Conservation (phyloP, 371 early-diverging fungal genomes). For the Nematocida major region DNA sequence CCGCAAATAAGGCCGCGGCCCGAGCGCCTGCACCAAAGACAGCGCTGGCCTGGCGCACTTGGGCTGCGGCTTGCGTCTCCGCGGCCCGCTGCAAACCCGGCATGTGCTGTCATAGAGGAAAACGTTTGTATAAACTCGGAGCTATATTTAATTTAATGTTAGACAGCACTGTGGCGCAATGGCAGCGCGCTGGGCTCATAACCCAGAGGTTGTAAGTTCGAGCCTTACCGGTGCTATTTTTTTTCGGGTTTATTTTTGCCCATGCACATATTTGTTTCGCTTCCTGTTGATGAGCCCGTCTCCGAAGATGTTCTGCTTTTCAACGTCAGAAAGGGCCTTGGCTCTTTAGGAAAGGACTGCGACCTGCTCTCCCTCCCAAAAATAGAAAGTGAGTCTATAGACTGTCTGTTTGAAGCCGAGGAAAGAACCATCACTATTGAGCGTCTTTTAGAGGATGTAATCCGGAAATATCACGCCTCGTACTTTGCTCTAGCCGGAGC, state of each 20-base stretch:
- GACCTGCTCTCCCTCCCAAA: constrained; percentile 3
- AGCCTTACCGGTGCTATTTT: constrained; percentile 54
- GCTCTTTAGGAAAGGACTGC: constrained; percentile 38
- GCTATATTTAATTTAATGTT: neutral
- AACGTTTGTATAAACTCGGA: neutral
- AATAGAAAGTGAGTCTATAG: constrained; percentile 45
- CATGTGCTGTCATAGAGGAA: too few species aligned
- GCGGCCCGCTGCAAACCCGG: too few species aligned
- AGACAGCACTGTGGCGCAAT: constrained; percentile 54
- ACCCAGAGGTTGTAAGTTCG: constrained; percentile 58
- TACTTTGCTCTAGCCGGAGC: neutral
- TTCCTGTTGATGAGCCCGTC: constrained; percentile 35
- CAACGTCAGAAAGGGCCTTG: constrained; percentile 38
- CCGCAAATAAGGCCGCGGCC: too few species aligned
- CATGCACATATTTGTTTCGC: constrained; percentile 51
- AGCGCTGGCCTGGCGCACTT: too few species aligned
- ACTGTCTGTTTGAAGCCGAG: constrained; percentile 43
- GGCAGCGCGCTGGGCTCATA: constrained; percentile 58
- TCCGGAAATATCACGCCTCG: neutral
- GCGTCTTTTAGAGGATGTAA: constrained; percentile 17
- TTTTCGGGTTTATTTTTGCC: constrained; percentile 36
- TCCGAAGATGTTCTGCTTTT: constrained; percentile 10
- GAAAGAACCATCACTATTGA: constrained; percentile 20
- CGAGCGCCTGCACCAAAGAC: too few species aligned
- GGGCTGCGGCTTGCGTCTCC: too few species aligned